Evolutionary conservation across 345 rosid species (phyloP), one percentile per base, ranked within the genome.

Genomic region (Leavenworthia alabamica): DNA sequence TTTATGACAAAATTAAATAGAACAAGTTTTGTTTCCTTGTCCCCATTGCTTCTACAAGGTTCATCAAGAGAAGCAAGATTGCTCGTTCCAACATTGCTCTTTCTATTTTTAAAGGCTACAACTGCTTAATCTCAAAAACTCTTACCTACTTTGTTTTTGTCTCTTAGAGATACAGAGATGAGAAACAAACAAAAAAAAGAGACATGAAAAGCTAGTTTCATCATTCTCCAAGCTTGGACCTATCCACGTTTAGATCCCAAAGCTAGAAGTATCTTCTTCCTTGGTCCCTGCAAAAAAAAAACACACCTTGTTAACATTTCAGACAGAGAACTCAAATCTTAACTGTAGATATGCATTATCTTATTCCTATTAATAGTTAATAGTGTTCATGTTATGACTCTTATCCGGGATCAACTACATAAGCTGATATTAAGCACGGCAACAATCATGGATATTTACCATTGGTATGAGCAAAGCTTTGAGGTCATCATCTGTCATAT

Each of bases 401-500:
- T 35, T 19, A 8, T 53, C 11, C 9, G 3, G 16, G 19, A 5
- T 45, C 26, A 14, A 32, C 26, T 36, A 9, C 10, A 8, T 5
- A 45, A 24, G 10, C 22, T 45, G 9, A 16, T n/a, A 8, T 45
- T 4, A 66, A 56, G 45, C 9, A 60, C 13, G n/a, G 13, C 2
- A 2, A 8, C 7, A 41, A 44, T 24, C 47, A 41, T 32, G 29
- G 14, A 49, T 35, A 12, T 71, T 71, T 82, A 93, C 99, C 99
- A 93, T 85, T 35, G 97, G 99, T 72, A 93, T 85, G 60, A 96
- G 86, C 72, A 93, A 16, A 74, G 87, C 96, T 76, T 87, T 93
- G 64, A 89, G 92, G 71, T 93, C 99, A 44, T 81, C 94, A 75
- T 93, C 99, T 60, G 75, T 82, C 99, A 93, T 93, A 81, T 93